A percentile compares a stretch with the other conserved stretches of the same genome.
These are phyloP conservation scores for Lepraria neglecta DNA, from an alignment of 495 filamentous ascomycete genomes.

Conservation along the genomic window DNA sequence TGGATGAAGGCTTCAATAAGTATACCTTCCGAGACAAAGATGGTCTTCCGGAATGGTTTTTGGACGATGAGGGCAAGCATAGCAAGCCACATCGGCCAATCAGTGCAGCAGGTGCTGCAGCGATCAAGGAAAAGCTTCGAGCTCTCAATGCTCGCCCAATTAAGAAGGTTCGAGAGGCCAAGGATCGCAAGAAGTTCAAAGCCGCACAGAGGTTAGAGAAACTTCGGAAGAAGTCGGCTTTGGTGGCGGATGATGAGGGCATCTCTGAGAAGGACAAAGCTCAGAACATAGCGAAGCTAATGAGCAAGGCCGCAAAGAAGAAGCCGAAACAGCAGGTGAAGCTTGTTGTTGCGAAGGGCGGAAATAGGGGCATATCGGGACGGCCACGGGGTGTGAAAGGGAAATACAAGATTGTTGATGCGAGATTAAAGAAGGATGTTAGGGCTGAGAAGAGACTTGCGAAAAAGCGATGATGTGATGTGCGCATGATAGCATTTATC, in stretches of 20 bases:
- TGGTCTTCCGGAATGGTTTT: constrained; percentile 95
- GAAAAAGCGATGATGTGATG: constrained; percentile 44
- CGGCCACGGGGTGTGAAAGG: constrained; percentile 86
- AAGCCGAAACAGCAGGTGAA: constrained; percentile 77
- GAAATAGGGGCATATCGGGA: constrained; percentile 75
- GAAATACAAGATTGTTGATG: constrained; percentile 97
- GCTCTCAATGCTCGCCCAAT: constrained; percentile 94
- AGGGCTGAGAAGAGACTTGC: constrained; percentile 78
- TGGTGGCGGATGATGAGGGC: constrained; percentile 79
- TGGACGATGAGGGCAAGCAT: constrained; percentile 84
- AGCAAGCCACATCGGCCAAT: constrained; percentile 80
- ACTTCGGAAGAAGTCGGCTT: constrained; percentile 85
- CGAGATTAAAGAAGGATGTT: constrained; percentile 96
- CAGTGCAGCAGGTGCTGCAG: constrained; percentile 77
- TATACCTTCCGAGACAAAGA: constrained; percentile 84
- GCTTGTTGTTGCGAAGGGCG: constrained; percentile 81
- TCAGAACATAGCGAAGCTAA: constrained; percentile 68
- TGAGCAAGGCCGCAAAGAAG: constrained; percentile 77
- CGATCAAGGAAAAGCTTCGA: constrained; percentile 92
- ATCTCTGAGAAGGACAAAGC: constrained; percentile 95
- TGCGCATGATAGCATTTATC: no score
- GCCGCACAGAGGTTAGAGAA: constrained; percentile 85
- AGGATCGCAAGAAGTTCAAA: constrained; percentile 94
- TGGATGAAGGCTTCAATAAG: constrained; percentile 92
- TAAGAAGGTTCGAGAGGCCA: constrained; percentile 98